Evolutionary conservation across 257 asterid species (phyloP).

Genomic region (Solanum sejunctum): DNA sequence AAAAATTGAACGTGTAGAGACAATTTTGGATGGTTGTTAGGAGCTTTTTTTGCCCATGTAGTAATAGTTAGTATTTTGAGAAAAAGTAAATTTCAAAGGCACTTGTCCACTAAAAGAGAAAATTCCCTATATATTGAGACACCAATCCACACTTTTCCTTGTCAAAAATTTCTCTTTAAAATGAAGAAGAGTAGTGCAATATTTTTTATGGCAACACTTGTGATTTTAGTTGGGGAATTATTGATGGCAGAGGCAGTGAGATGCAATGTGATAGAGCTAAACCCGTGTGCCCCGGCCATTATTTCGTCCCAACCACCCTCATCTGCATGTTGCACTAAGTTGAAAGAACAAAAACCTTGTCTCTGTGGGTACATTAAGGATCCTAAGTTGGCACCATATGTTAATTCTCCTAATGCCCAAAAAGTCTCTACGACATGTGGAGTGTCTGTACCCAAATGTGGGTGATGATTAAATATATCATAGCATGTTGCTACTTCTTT

Average conservation of each 20-base stretch:
- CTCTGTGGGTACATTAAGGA: slow-evolving; percentile 10
- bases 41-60: neutral
- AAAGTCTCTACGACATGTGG: slow-evolving; percentile 5
- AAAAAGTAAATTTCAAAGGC: neutral
- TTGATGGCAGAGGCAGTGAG: neutral
- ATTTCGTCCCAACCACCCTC: neutral
- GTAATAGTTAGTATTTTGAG: neutral
- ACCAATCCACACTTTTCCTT: no score
- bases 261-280: neutral
- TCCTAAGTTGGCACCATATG: slow-evolving; percentile 5
- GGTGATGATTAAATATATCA: neutral
- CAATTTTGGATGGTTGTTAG: neutral
- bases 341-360: slow-evolving; percentile 17
- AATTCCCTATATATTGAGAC: no score
- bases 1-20: no score
- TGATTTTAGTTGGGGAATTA: neutral
- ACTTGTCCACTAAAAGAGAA: neutral
- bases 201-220: neutral
- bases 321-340: slow-evolving; percentile 3
- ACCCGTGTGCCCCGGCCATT: slow-evolving; percentile 1
- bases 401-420: slow-evolving; percentile 12
- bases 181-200: neutral
- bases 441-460: neutral
- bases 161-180: no score
- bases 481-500: neutral